Evolutionary conservation across 2,329 filamentous ascomycete species (phyloP), one percentile per base, ranked within the genome.

Genomic region (Huntiella abstrusa): DNA sequence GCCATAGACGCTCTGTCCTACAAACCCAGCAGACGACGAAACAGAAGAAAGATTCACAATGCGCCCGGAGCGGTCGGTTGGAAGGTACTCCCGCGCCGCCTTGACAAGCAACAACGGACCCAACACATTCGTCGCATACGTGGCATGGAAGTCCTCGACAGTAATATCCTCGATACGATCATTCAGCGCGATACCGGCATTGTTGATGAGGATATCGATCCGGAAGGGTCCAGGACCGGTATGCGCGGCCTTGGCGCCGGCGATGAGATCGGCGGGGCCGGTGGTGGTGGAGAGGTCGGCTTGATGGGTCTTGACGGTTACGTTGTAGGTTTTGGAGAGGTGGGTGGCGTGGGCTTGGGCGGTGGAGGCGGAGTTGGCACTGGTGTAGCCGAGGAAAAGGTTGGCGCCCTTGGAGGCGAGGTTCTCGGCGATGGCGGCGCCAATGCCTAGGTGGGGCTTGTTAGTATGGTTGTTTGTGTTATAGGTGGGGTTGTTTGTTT

Each of bases 171-270:
- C 69, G 17, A 82, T 63, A 19, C 64, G 59, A 54, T 78, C 72
- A 62, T 91, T 88, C 35, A 72, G 64, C 32, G 73, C 66, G 5
- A 77, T 64, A 46, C 83, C 86, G 28, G 86, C 85, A 60, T 92
- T 93, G 70, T 93, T 92, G 66, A 93, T 66, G 45, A 93, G 66
- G 51, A 93, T 83, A 62, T 92, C 83, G 56, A 93, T 70, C 55
- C 79, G 74, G 58, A 85, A 73, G 42, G 55, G 49, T 52, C 51
- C 63, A 22, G 70, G 66, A 6, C 68, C 48, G 35, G 52, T 58
- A 61, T 82, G 77, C 56, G 75, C 65, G 52, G 73, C 66, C 53
- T 73, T 69, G 4, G 75, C 69, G 0, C 69, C 68, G 17, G 65
- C 62, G 53, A 86, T 60, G 44, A 85, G 68, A 37, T 70, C 62